Conservation (phyloP, 225 moss, liverwort and hornwort genomes). For the Thuidium tamariscinum region DNA sequence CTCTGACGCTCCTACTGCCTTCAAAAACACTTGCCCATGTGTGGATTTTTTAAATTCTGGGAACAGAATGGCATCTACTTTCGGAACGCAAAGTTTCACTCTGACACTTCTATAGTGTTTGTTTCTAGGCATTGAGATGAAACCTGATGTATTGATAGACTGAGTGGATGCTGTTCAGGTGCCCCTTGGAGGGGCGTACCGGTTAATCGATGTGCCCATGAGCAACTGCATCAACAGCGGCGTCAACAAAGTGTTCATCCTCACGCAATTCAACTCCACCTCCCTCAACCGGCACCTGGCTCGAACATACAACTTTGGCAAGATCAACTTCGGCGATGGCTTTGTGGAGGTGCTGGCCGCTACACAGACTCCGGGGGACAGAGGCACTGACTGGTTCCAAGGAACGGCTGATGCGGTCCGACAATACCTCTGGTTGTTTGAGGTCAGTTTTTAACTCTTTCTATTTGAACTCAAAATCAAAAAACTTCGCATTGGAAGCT, state of each 20-base stretch:
- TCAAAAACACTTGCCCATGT: neutral
- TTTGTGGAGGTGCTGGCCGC: slow-evolving; percentile 87
- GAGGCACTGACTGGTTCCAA: slow-evolving; percentile 84
- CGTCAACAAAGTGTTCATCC: slow-evolving; percentile 58
- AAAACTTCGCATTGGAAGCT: neutral
- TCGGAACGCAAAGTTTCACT: neutral
- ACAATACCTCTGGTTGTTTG: slow-evolving; percentile 92
- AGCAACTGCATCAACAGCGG: slow-evolving; percentile 67
- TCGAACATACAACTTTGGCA: slow-evolving; percentile 53
- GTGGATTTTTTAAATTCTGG: neutral
- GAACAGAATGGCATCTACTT: neutral
- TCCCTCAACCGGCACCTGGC: slow-evolving; percentile 53
- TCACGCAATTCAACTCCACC: slow-evolving; percentile 60
- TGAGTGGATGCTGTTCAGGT: slow-evolving; percentile 10
- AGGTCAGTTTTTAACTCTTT: slow-evolving; percentile 19
- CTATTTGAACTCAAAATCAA: neutral
- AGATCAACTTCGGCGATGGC: slow-evolving; percentile 56
- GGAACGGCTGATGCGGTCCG: slow-evolving; percentile 92
- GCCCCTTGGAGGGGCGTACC: slow-evolving; percentile 51
- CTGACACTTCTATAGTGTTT: neutral
- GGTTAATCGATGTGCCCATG: slow-evolving; percentile 59
- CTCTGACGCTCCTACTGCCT: neutral
- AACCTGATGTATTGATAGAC: neutral
- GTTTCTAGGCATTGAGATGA: neutral
- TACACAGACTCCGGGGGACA: slow-evolving; percentile 60